Evolutionary conservation across 495 filamentous ascomycete genomes (phyloP).

Genomic region (Hypoxylon trugodes): DNA sequence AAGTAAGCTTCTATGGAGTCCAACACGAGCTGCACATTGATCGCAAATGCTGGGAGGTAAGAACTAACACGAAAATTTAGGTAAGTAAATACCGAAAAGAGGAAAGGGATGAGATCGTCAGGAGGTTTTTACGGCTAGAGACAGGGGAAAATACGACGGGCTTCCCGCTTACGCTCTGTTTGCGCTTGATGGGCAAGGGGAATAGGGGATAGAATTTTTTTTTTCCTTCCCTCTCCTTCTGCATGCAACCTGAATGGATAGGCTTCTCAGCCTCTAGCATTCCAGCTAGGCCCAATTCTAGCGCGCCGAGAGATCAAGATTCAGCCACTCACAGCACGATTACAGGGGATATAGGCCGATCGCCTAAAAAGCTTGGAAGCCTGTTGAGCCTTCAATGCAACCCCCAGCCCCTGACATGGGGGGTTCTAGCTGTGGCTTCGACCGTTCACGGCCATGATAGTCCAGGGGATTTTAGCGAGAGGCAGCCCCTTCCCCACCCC

Average conservation of each 20-base stretch:
- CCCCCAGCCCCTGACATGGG: slow-evolving; percentile 24
- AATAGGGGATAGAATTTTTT: slow-evolving; percentile 29
- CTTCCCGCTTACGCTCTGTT: slow-evolving; percentile 23
- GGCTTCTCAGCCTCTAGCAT: slow-evolving; percentile 25
- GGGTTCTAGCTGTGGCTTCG: slow-evolving; percentile 4
- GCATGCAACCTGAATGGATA: slow-evolving; percentile 10
- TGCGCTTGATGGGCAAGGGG: slow-evolving; percentile 18
- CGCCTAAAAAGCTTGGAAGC: slow-evolving; percentile 14
- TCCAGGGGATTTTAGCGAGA: slow-evolving; percentile 26
- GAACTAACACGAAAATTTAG: not conserved
- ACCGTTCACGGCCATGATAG: slow-evolving; percentile 2
- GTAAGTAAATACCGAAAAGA: slow-evolving; percentile 6
- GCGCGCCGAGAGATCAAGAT: slow-evolving; percentile 32
- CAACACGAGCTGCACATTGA: not conserved
- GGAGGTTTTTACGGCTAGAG: slow-evolving; percentile 18
- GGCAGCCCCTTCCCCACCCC: slow-evolving; percentile 24
- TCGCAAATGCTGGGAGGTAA: not conserved
- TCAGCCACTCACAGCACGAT: slow-evolving; percentile 31
- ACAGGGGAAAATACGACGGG: slow-evolving; percentile 17
- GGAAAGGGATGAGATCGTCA: slow-evolving; percentile 28
- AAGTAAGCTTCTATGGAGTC: not conserved
- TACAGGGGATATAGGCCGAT: slow-evolving; percentile 28
- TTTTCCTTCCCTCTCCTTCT: too few species aligned
- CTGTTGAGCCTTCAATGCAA: slow-evolving; percentile 11
- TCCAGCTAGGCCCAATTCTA: slow-evolving; percentile 12